Evolutionary conservation across 73 alveolate species (phyloP).

Genomic region (Paramecium sexaurelia): DNA sequence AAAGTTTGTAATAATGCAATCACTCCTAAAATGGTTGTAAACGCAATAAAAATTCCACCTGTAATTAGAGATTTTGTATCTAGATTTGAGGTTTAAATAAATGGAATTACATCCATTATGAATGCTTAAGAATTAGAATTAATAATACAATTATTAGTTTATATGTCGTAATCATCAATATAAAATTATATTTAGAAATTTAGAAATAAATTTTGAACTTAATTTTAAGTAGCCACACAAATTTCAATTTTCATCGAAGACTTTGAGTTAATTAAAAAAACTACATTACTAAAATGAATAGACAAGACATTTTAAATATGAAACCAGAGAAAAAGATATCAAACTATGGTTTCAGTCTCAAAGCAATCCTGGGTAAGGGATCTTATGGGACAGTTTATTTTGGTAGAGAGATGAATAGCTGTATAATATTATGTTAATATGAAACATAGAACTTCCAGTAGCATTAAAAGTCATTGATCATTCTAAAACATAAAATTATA

Average conservation of each 20-base stretch:
- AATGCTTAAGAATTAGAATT: background rate
- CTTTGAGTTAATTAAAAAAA: background rate
- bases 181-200: background rate
- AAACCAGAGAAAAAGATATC: conserved; percentile 51
- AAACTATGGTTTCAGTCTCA: conserved; percentile 41
- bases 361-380: conserved; percentile 59
- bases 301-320: conserved; percentile 24
- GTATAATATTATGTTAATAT: background rate
- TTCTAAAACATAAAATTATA: background rate
- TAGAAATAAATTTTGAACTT: background rate
- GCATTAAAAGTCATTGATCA: conserved; percentile 66
- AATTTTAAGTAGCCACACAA: background rate
- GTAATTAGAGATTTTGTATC: background rate
- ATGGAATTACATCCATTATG: background rate
- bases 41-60: background rate
- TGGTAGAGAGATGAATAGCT: conserved; percentile 16
- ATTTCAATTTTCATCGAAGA: background rate
- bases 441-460: conserved; percentile 10
- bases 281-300: conserved; percentile 11
- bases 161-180: background rate
- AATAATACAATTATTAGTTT: background rate
- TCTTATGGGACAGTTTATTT: conserved; percentile 66
- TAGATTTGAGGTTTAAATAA: background rate
- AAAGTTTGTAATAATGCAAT: background rate
- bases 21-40: background rate